Evolutionary conservation across 306 rosid genomes (phyloP).

Genomic region (Ochetophila trinervis): DNA sequence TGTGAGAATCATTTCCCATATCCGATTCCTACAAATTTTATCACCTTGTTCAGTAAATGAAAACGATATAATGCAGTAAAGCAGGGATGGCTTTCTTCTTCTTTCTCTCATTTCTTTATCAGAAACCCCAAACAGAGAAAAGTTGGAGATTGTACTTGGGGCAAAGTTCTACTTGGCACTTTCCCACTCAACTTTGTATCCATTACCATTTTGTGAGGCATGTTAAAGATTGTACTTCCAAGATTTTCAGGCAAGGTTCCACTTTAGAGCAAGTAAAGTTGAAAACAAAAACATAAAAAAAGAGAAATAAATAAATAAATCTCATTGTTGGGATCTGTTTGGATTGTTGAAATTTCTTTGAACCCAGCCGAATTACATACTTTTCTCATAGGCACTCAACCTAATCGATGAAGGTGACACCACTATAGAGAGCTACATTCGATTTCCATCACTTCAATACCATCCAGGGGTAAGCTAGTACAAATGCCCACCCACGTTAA

Average conservation of each 20-base stretch:
- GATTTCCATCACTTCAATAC: background rate
- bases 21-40: background rate
- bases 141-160: no score
- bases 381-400: background rate
- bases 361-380: background rate
- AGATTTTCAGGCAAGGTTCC: background rate
- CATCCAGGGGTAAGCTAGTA: background rate
- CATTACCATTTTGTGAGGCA: background rate
- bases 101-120: background rate
- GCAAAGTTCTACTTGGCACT: no score
- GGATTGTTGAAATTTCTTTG: background rate
- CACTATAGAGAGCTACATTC: background rate
- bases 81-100: background rate
- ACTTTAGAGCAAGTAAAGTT: no score
- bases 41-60: background rate
- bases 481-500: no score
- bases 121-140: background rate
- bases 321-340: background rate
- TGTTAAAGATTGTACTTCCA: background rate
- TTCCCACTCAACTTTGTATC: background rate
- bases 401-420: conserved; percentile 6
- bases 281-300: background rate
- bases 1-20: background rate
- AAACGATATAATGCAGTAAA: background rate
- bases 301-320: no score